Evolutionary conservation across 2,329 filamentous ascomycete species (phyloP), one percentile per base, ranked within the genome.

Genomic region (Myotisia sp.): DNA sequence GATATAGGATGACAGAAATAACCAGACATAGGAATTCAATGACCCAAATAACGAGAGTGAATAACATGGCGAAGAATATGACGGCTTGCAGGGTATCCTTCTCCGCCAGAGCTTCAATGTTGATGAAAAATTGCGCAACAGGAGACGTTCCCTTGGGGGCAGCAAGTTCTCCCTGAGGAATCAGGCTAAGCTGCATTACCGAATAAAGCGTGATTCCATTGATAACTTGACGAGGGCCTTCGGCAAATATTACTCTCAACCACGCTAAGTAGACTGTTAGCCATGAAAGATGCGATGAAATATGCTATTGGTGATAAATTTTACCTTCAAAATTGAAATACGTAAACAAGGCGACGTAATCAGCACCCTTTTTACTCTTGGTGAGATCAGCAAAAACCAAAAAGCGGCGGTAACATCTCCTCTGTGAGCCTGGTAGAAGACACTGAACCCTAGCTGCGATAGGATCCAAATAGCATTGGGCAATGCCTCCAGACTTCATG

Each of bases 301-400:
- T 26, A 32, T 7, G 18, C 9, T 21, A 5, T 13, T 7, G 5
- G n/a, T 10, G 14, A 16, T 9, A 12, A 12, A 53, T n/a, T n/a
- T 44, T 47, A 67, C 68, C 64, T 55, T 79, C 71, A 57, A 79
- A 78, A 18, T 73, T 78, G 57, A 92, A 93, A 55, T 92, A 93
- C 18, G 84, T 80, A 54, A 93, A 93, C 3, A 93, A 67, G 3
- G 86, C 86, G 44, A 92, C 70, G 49, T 93, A 93, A 54, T 93
- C 84, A 37, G 77, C 77, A 12, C 85, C 84, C 59, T 92, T 92
- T 52, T 81, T 86, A 56, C 80, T 85, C 60, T 87, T 90, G 8
- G 86, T 93, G 53, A 94, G 63, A 49, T 84, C 81, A 10, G 84
- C 78, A 53, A 93, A 93, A 44, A 94, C 84, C n/a, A 93, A 59